Evolutionary conservation across 495 filamentous ascomycete genomes (phyloP).

Genomic region (Penicillium dipodomyicola): DNA sequence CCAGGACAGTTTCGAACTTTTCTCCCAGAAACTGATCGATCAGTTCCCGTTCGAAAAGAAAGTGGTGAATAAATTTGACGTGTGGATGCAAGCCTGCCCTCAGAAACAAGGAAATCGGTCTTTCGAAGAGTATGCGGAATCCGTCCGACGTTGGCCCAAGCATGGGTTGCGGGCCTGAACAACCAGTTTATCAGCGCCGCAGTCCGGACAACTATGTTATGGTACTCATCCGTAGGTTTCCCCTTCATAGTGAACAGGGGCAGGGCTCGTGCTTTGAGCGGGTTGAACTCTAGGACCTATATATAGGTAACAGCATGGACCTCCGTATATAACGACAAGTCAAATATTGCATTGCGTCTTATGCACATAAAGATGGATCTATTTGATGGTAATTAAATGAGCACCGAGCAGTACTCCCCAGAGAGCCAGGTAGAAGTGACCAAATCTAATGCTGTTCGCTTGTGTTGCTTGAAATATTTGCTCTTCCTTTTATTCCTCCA

Average conservation of each 20-base stretch:
- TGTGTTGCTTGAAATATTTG: neutral
- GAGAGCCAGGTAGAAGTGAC: neutral
- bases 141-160: no score
- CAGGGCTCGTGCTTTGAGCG: neutral
- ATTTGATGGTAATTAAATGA: neutral
- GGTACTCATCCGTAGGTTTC: neutral
- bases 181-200: no score
- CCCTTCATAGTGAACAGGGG: neutral
- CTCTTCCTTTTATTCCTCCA: conserved; percentile 43
- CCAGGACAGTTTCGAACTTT: no score
- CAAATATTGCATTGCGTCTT: neutral
- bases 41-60: no score
- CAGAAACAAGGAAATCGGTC: no score
- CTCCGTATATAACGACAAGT: neutral
- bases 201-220: no score
- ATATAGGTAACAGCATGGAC: neutral
- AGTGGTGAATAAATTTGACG: no score
- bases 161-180: no score
- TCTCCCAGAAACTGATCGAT: no score
- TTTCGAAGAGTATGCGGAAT: no score
- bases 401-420: neutral
- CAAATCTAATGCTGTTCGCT: neutral
- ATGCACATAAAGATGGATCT: neutral
- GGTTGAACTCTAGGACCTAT: neutral
- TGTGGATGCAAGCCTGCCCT: no score